These are phyloP conservation scores for Colletotrichum chlorophyti DNA, from an alignment of 2,329 filamentous ascomycete species.

Conservation along the genomic window DNA sequence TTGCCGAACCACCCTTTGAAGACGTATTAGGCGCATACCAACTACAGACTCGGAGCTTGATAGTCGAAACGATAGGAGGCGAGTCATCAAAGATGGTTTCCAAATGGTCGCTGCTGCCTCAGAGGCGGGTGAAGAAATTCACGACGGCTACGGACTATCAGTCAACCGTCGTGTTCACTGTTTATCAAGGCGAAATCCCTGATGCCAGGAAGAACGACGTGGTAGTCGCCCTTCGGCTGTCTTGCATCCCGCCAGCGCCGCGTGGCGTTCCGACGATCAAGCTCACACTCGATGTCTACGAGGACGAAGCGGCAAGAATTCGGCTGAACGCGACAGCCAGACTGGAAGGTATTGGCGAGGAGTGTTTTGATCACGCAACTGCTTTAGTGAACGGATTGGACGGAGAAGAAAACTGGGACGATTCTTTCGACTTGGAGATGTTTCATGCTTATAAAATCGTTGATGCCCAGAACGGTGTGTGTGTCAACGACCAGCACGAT, in stretches of 20 bases:
- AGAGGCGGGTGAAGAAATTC: background rate
- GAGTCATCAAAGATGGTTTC: background rate
- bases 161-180: background rate
- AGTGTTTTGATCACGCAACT: background rate
- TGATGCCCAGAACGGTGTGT: background rate
- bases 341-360: background rate
- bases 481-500: background rate
- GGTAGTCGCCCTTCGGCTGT: background rate
- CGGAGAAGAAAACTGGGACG: background rate
- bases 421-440: background rate
- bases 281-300: background rate
- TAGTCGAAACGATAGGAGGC: background rate
- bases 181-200: background rate
- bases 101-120: background rate
- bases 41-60: background rate
- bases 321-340: background rate
- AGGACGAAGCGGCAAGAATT: background rate
- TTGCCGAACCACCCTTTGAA: background rate
- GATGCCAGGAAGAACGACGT: background rate
- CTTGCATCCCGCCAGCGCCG: background rate
- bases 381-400: background rate
- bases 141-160: background rate
- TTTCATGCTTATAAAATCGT: background rate
- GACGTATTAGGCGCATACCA: background rate
- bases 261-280: background rate